A percentile compares a stretch with the other conserved stretches of the same genome.
Evolutionary conservation across 176 grass and related monocot species (phyloP).

Genomic region (Saccharum officinarum): DNA sequence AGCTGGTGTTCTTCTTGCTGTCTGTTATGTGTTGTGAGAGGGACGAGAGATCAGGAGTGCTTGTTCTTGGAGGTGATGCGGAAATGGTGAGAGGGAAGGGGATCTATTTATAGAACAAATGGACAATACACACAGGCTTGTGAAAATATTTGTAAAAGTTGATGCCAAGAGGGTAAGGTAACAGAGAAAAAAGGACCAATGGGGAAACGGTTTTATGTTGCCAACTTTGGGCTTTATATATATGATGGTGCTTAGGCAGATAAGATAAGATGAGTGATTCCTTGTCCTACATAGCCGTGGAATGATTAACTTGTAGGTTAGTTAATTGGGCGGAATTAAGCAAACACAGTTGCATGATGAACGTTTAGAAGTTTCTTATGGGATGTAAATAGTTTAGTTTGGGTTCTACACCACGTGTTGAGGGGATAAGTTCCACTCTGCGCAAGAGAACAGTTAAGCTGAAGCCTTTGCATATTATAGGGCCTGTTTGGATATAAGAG

Average conservation of each 20-base stretch:
- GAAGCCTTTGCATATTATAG: not conserved
- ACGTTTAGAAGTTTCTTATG: constrained; percentile 5
- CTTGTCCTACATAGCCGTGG: not conserved
- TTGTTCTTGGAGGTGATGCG: constrained; percentile 32
- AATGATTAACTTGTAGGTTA: constrained; percentile 34
- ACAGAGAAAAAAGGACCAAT: constrained; percentile 28
- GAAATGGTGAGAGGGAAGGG: constrained; percentile 21
- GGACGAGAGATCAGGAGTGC: not conserved
- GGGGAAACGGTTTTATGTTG: constrained; percentile 16
- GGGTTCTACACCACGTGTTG: constrained; percentile 33
- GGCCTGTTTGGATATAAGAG: too few relatives aligned
- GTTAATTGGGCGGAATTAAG: not conserved
- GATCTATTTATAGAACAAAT: constrained; percentile 49
- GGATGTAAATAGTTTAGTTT: not conserved
- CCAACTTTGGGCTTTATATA: not conserved
- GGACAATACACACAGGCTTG: not conserved
- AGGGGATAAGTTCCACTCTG: not conserved
- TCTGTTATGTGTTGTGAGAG: not conserved
- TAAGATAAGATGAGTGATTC: constrained; percentile 1
- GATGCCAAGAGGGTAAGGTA: constrained; percentile 14
- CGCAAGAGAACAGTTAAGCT: not conserved
- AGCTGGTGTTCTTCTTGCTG: too few relatives aligned
- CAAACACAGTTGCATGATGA: not conserved
- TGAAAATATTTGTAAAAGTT: not conserved
- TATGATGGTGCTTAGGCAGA: not conserved